phyloP scores from a whole-genome alignment of 2,329 filamentous ascomycete species.

The Colletotrichum theobromicola region DNA sequence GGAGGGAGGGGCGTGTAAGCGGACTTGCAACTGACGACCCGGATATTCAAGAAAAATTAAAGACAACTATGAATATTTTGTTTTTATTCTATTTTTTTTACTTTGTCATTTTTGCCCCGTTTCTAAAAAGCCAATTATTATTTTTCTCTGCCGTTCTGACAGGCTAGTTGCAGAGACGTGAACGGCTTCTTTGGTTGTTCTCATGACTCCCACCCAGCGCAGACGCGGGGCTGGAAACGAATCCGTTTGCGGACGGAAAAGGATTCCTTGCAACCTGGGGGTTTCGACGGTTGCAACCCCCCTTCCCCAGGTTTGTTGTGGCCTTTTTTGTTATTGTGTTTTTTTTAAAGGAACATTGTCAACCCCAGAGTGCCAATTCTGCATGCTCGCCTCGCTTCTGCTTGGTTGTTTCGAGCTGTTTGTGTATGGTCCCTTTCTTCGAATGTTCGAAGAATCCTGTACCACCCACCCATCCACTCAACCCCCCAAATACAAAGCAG shows the following conservation, averaged over 20 bases:
- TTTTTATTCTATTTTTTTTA: neutral
- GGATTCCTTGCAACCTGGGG: neutral
- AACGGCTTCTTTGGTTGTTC: slow-evolving; percentile 4
- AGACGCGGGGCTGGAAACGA: neutral
- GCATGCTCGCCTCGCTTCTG: neutral
- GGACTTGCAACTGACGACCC: neutral
- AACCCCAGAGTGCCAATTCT: neutral
- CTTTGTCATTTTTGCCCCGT: too few relatives aligned
- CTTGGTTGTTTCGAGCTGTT: neutral
- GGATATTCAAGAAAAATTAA: neutral
- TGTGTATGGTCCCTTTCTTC: neutral
- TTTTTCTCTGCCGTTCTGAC: neutral
- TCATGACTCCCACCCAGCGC: neutral
- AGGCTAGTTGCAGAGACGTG: slow-evolving; percentile 11
- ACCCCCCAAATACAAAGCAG: neutral
- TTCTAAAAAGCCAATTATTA: neutral
- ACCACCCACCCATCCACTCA: neutral
- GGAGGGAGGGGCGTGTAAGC: neutral
- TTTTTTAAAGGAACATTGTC: neutral
- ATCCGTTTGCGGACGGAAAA: slow-evolving; percentile 17
- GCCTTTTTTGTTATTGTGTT: neutral
- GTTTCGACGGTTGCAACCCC: neutral
- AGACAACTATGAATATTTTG: neutral
- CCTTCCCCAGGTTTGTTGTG: neutral
- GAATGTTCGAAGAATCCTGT: neutral